Base-by-base conservation (phyloP, 1,139 yeast genomes). In the Candida pseudoviswanathii region DNA sequence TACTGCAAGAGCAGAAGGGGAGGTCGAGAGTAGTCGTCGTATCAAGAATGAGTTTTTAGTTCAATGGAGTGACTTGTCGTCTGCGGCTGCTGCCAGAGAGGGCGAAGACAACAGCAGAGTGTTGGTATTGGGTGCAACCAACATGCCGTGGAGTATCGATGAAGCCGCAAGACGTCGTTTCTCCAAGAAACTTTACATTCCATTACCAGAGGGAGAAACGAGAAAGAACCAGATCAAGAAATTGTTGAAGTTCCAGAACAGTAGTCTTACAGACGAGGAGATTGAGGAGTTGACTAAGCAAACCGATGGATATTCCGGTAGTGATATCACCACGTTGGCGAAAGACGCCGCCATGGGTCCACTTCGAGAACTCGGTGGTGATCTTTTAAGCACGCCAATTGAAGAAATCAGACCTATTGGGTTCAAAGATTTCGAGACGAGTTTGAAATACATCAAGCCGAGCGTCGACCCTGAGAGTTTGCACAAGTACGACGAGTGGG, bases 301-400 rank as follows among this genome's bases (percentile, higher is more conserved):
- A 59, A 91, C 91, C 1, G 86, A 84, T 45, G 96, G 96, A 1
- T 91, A 86, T 66, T 86, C 96, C 45, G 99, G 99, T 2, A 86
- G 96, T 58, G 99, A 94, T 67, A 82, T 94, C 49, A 94, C 98
- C 0, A 96, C 98, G 0, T 72, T 94, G 57, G 97, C 98, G 2
- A 94, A 94, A 66, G 99, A 94, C 67, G 96, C 97, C 2, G 99
- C 99, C 1, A 92, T 94, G 97, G 97, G 98, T 0, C 99, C 99
- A 1, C 71, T 95, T 49, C 76, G 99, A 56, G 86, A 92, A 31
- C 75, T 94, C 32, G 99, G 99, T 2, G 98, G 94, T 55, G 85
- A 89, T 49, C 76, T 95, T 52, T 73, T 95, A 53, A 81, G 84
- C 57, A 92, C 97, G 0, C 89, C 94, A 5, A 86, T 94, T 24